These are phyloP conservation scores for Phytopythium sindhum DNA, from an alignment of 352 stramenopile species.

Conservation along the genomic window DNA sequence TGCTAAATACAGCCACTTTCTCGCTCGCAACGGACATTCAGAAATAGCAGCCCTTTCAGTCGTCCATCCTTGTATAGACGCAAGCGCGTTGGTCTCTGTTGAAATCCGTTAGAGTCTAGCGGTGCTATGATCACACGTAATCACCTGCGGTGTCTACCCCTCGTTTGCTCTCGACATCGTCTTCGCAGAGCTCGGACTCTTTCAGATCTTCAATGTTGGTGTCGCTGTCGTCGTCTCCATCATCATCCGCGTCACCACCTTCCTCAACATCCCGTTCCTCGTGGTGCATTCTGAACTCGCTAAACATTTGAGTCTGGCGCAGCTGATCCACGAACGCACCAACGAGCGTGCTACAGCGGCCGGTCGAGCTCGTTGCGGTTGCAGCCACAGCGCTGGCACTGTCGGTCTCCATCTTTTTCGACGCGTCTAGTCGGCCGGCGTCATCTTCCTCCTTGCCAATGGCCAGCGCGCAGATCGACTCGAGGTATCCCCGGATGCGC, in stretches of 20 bases:
- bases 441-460: constrained; percentile 24
- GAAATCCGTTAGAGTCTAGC: too few relatives aligned
- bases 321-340: constrained; percentile 62
- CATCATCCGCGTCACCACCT: constrained; percentile 24
- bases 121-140: not conserved
- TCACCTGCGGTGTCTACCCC: not conserved
- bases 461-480: constrained; percentile 53
- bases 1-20: too few relatives aligned
- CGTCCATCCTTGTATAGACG: too few relatives aligned
- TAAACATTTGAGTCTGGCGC: constrained; percentile 84
- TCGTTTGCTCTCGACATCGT: not conserved
- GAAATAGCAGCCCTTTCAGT: too few relatives aligned
- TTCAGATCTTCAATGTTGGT: constrained; percentile 8
- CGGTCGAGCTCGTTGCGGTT: not conserved
- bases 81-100: too few relatives aligned
- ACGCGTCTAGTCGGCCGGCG: not conserved
- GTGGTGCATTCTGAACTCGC: constrained; percentile 48
- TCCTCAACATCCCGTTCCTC: constrained; percentile 32
- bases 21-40: too few relatives aligned
- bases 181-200: not conserved
- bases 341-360: constrained; percentile 47
- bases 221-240: constrained; percentile 19
- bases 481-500: constrained; percentile 59
- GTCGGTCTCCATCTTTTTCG: not conserved
- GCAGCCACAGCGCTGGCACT: not conserved